Evolutionary conservation across 768 basidiomycete species (phyloP).

Genomic region (Xerocomellus intermedius): DNA sequence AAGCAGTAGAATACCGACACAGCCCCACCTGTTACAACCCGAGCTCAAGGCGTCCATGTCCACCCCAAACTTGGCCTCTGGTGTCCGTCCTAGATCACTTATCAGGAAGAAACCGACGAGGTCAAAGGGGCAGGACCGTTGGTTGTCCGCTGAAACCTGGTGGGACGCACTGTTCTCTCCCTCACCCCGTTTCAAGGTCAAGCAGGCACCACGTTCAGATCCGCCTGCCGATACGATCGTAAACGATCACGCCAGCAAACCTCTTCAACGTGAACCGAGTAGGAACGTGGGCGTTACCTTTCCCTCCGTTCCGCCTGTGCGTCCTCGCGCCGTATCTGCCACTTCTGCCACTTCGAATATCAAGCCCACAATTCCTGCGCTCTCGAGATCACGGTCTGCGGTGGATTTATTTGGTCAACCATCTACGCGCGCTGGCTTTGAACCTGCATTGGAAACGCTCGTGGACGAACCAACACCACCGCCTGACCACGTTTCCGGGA

Average conservation of each 20-base stretch:
- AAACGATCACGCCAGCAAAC: constrained; percentile 51
- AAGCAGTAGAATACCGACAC: background rate
- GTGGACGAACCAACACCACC: constrained; percentile 12
- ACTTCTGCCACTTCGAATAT: background rate
- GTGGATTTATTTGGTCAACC: constrained; percentile 17
- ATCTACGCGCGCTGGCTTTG: constrained; percentile 8
- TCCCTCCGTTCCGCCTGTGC: constrained; percentile 7
- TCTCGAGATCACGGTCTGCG: constrained; percentile 24
- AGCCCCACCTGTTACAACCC: background rate
- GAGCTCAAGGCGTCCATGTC: constrained; percentile 57
- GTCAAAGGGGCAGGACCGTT: constrained; percentile 54
- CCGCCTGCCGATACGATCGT: constrained; percentile 31
- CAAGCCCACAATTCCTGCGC: background rate
- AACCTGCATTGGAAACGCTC: constrained; percentile 21
- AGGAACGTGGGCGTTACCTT: constrained; percentile 3
- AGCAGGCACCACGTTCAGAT: constrained; percentile 29
- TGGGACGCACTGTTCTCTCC: constrained; percentile 80
- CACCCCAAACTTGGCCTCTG: constrained; percentile 57
- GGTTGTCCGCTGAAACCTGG: constrained; percentile 77
- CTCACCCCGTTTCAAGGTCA: constrained; percentile 64
- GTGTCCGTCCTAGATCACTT: constrained; percentile 8
- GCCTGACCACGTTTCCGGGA: background rate
- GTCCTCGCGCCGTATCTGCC: constrained; percentile 25
- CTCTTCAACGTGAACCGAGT: constrained; percentile 26
- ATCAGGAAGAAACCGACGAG: constrained; percentile 22